These are phyloP conservation scores for Phytophthora citricola DNA, from an alignment of 352 stramenopile genomes.

Conservation along the genomic window DNA sequence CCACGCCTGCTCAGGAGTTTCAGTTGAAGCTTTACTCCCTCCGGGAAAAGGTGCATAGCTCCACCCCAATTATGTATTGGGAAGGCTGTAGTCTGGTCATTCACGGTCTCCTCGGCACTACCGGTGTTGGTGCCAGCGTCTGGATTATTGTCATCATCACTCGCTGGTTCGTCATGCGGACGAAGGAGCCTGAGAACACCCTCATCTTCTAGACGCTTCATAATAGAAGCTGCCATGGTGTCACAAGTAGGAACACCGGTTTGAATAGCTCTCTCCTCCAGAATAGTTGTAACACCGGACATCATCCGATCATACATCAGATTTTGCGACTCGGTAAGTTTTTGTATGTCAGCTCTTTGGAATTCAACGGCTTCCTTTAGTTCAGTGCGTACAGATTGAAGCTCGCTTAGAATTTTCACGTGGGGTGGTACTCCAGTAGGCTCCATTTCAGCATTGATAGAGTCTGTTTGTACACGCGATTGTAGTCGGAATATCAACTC, in stretches of 20 bases:
- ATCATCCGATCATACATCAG: neutral
- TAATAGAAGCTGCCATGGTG: neutral
- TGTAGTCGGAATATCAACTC: neutral
- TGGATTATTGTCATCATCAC: neutral
- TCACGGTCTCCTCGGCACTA: neutral
- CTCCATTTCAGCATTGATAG: neutral
- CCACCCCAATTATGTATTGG: slow-evolving; percentile 18
- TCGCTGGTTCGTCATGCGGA: neutral
- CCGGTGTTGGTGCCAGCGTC: neutral
- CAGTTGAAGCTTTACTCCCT: slow-evolving; percentile 7
- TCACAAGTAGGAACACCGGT: slow-evolving; percentile 1
- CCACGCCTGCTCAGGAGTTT: slow-evolving; percentile 7
- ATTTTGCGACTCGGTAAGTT: neutral
- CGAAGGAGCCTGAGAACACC: neutral
- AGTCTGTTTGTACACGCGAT: neutral
- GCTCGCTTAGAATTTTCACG: neutral
- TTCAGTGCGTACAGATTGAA: neutral
- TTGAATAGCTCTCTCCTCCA: slow-evolving; percentile 2
- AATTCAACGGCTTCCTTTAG: neutral
- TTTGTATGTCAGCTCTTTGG: neutral
- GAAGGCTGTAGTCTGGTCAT: neutral
- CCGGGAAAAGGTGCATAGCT: slow-evolving; percentile 2
- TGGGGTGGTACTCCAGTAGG: neutral
- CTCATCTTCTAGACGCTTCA: neutral
- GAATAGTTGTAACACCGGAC: neutral